These are phyloP conservation scores for Colletotrichum shisoi DNA, from an alignment of 2,329 filamentous ascomycete genomes.

Conservation along the genomic window DNA sequence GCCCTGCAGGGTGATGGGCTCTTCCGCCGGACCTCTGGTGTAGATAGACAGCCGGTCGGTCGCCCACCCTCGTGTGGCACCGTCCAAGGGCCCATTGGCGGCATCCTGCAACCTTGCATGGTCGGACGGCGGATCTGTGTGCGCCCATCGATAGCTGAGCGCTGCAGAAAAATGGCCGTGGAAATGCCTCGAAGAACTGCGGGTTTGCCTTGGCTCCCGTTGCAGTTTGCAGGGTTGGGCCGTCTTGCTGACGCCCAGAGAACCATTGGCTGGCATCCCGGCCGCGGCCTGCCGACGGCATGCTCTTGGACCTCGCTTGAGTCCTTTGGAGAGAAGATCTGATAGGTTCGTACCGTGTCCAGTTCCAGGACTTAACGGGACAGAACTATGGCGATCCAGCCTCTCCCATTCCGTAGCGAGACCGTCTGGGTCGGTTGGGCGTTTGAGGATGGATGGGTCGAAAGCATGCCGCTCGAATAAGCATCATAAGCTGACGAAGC, in stretches of 20 bases:
- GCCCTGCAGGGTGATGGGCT: constrained; percentile 20
- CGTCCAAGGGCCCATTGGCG: constrained; percentile 12
- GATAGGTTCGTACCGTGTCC: background rate
- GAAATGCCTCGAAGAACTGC: constrained; percentile 29
- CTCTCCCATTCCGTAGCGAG: background rate
- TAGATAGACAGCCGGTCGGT: background rate
- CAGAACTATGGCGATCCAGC: background rate
- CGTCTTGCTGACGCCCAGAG: constrained; percentile 31
- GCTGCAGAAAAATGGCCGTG: background rate
- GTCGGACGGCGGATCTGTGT: constrained; percentile 15
- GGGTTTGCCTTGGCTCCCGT: constrained; percentile 18
- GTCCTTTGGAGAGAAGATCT: background rate
- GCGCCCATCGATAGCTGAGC: background rate
- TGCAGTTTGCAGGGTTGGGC: constrained; percentile 30
- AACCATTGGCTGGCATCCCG: constrained; percentile 22
- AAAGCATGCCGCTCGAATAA: background rate
- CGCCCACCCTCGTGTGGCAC: constrained; percentile 10
- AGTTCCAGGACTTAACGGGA: background rate
- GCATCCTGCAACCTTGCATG: background rate
- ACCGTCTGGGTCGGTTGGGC: background rate
- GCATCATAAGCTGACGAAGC: constrained; percentile 1
- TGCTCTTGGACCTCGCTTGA: background rate
- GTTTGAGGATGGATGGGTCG: too few species aligned
- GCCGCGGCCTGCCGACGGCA: background rate
- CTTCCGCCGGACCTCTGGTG: background rate